A percentile compares a stretch with the other conserved stretches of the same genome.
These are phyloP conservation scores for Mycena alexandri DNA, from an alignment of 768 basidiomycete species.

Conservation along the genomic window DNA sequence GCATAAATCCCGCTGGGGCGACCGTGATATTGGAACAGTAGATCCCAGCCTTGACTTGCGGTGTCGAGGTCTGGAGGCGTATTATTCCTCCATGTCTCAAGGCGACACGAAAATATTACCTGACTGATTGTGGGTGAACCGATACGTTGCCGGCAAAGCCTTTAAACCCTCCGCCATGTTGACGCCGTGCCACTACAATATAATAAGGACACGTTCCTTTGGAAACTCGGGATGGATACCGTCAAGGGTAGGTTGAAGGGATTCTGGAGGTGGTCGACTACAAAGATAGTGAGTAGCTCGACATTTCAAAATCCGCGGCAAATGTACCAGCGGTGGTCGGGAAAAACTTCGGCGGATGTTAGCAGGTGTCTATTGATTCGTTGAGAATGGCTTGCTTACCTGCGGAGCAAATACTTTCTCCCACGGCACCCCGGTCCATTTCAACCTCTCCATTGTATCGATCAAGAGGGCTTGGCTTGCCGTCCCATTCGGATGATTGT, in stretches of 20 bases:
- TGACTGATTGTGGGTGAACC: constrained; percentile 69
- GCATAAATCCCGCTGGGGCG: constrained; percentile 67
- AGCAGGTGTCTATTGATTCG: background rate
- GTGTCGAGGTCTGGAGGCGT: constrained; percentile 56
- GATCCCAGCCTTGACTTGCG: constrained; percentile 66
- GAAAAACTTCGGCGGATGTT: constrained; percentile 53
- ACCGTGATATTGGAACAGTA: constrained; percentile 70
- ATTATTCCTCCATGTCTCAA: background rate
- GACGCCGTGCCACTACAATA: constrained; percentile 65
- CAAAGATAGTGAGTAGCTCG: constrained; percentile 3
- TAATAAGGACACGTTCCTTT: constrained; percentile 9
- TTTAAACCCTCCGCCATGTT: constrained; percentile 72
- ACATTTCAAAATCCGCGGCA: background rate
- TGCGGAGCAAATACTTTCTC: constrained; percentile 63
- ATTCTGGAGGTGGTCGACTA: constrained; percentile 53
- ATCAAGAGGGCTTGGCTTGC: constrained; percentile 57
- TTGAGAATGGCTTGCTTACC: constrained; percentile 42
- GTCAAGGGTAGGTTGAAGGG: constrained; percentile 60
- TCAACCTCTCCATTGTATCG: constrained; percentile 67
- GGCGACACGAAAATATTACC: constrained; percentile 46
- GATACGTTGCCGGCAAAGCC: constrained; percentile 64
- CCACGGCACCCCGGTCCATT: constrained; percentile 67
- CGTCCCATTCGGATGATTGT: constrained; percentile 62
- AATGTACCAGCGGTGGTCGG: constrained; percentile 53
- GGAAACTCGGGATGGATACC: constrained; percentile 35